Percentiles rank a stretch among this genome's conserved stretches.
These are phyloP conservation scores for Camelina neglecta DNA, from an alignment of 345 rosid genomes.

Conservation along the genomic window DNA sequence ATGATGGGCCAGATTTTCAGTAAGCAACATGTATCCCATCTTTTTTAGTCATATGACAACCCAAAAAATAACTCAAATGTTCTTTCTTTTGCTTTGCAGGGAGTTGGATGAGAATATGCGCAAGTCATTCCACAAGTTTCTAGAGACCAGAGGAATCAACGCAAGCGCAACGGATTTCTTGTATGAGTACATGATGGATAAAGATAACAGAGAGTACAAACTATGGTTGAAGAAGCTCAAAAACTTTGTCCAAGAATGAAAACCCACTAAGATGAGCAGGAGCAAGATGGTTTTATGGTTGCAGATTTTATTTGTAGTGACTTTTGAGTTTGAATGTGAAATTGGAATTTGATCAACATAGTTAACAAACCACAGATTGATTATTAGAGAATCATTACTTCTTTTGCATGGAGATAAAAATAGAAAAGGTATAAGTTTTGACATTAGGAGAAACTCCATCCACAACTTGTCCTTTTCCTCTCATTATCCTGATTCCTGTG, in stretches of 20 bases:
- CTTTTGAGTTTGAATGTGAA: conserved; percentile 15
- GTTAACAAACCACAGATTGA: too few relatives aligned
- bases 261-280: neutral
- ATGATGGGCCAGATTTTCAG: conserved; percentile 88
- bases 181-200: conserved; percentile 88
- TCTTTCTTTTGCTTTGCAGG: conserved; percentile 42
- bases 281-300: neutral
- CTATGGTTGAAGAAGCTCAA: conserved; percentile 80
- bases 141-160: conserved; percentile 81
- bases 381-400: too few relatives aligned
- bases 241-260: conserved; percentile 64
- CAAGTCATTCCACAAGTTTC: conserved; percentile 75
- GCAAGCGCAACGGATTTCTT: conserved; percentile 72
- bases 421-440: too few relatives aligned
- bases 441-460: too few relatives aligned
- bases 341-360: neutral
- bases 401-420: too few relatives aligned
- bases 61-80: neutral
- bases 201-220: conserved; percentile 70
- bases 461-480: too few relatives aligned
- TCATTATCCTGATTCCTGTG: too few relatives aligned
- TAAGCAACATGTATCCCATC: conserved; percentile 45
- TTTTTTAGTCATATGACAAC: neutral
- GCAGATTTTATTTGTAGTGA: conserved; percentile 24
- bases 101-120: conserved; percentile 89